Percentiles rank a stretch among this genome's conserved stretches.
These are phyloP conservation scores for Catharanthus roseus DNA, from an alignment of 257 asterid species.

Conservation along the genomic window DNA sequence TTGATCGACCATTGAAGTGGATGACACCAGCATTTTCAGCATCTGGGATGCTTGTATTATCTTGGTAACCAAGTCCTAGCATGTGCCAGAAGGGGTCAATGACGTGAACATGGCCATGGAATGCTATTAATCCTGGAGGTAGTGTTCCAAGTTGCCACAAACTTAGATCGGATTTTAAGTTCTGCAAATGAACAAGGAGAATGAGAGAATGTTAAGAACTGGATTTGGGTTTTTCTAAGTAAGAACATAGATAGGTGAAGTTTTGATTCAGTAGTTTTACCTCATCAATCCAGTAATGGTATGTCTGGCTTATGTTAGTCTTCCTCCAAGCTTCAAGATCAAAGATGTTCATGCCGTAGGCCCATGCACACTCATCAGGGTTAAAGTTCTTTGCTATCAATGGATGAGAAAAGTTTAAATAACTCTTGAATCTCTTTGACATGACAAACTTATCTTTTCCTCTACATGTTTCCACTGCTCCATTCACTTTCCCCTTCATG, in stretches of 20 bases:
- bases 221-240: neutral
- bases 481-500: slow-evolving; percentile 87
- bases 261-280: slow-evolving; percentile 26
- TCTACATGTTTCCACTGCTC: slow-evolving; percentile 90
- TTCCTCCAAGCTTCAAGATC: slow-evolving; percentile 90
- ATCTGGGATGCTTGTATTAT: slow-evolving; percentile 56
- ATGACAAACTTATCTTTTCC: slow-evolving; percentile 85
- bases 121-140: slow-evolving; percentile 93
- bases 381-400: slow-evolving; percentile 57
- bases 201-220: slow-evolving; percentile 10
- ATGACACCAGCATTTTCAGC: slow-evolving; percentile 80
- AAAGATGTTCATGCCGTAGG: slow-evolving; percentile 94
- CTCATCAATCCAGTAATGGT: slow-evolving; percentile 82
- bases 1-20: slow-evolving; percentile 94
- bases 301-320: slow-evolving; percentile 70
- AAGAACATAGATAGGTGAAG: neutral
- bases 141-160: slow-evolving; percentile 96
- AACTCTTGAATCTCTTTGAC: slow-evolving; percentile 85
- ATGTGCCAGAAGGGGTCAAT: slow-evolving; percentile 94
- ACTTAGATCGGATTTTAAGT: slow-evolving; percentile 81
- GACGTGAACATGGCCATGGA: slow-evolving; percentile 65
- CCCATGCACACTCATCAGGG: slow-evolving; percentile 98
- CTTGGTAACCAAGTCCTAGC: slow-evolving; percentile 94
- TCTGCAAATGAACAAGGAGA: slow-evolving; percentile 39
- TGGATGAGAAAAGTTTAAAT: slow-evolving; percentile 91